phyloP scores from a whole-genome alignment of 164 flowering plant genomes.

The Macadamia integrifolia region DNA sequence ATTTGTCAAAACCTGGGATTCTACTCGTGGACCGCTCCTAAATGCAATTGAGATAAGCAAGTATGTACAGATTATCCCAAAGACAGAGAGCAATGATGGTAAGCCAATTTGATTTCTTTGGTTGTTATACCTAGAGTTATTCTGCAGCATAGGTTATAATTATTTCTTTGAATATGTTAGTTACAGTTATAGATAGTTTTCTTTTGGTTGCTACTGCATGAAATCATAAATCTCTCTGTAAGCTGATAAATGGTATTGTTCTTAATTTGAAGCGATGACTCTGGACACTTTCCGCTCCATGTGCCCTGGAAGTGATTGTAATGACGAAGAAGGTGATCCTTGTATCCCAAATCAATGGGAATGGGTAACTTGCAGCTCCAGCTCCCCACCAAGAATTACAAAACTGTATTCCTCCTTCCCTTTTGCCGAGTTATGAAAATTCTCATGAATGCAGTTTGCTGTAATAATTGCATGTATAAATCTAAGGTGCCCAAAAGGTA shows the following conservation, averaged over 20 bases:
- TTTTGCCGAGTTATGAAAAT: background rate
- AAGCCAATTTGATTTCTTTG: conserved; percentile 18
- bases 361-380: conserved; percentile 77
- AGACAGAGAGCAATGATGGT: conserved; percentile 67
- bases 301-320: conserved; percentile 37
- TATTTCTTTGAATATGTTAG: background rate
- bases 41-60: conserved; percentile 85
- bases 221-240: background rate
- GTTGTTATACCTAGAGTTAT: background rate
- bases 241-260: conserved; percentile 17
- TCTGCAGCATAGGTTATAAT: background rate
- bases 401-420: conserved; percentile 44
- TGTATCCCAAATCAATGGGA: conserved; percentile 77
- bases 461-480: background rate
- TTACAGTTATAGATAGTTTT: background rate
- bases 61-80: conserved; percentile 60
- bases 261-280: conserved; percentile 38
- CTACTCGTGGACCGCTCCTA: conserved; percentile 81
- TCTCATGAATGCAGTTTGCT: background rate
- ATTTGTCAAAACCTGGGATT: conserved; percentile 73
- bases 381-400: conserved; percentile 67
- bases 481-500: background rate
- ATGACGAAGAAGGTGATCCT: conserved; percentile 70
- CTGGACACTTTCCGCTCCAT: conserved; percentile 43
- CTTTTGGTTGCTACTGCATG: background rate